Base-by-base conservation (phyloP, 2,329 filamentous ascomycete species). In the Chaetomiaceae sp. region DNA sequence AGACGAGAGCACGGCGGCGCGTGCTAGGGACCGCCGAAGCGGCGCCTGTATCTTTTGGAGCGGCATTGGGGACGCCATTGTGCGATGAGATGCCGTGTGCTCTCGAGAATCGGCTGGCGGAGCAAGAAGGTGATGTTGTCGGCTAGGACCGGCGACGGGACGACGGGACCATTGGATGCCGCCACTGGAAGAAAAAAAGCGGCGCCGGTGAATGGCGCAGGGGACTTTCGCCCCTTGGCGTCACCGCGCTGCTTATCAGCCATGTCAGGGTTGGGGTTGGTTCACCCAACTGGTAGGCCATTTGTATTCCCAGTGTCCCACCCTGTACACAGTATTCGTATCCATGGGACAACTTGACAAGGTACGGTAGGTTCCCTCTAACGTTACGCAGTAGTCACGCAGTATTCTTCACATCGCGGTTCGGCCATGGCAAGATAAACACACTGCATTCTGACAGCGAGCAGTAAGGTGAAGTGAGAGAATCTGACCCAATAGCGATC, bases 41-140 rank as follows among this genome's bases (percentile, higher is more conserved):
- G 75, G 75, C 47, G 65, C 66, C 34, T 71, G 72, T 27, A 71
- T 69, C 57, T 72, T 69, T 53, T 70, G 71, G 30, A 78, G 66
- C 21, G 73, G 66, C 36, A 68, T 68, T 45, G 76, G 61, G 6
- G 70, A 71, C 20, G 71, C 65, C 72, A 75, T 75, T 36, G 29
- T 58, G 47, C 13, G 53, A 21, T 37, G 18, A 4, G 44, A 16
- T 34, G 14, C 25, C 7, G 27, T 32, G 16, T 36, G 38, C 21
- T 25, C 16, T 36, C 25, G 41, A 18, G 11, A 37, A 23, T 25
- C 13, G 41, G 25, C 23, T 25, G 23, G 41, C 16, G 29, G 37
- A 14, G 25, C 25, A 23, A 36, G 23, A 16, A 16, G 16, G 25
- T 41, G 23, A 21, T 14, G 32, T 30, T 20, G 36, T 48, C 47